Conservation (phyloP, 306 rosid species). For the Prunus salicina region DNA sequence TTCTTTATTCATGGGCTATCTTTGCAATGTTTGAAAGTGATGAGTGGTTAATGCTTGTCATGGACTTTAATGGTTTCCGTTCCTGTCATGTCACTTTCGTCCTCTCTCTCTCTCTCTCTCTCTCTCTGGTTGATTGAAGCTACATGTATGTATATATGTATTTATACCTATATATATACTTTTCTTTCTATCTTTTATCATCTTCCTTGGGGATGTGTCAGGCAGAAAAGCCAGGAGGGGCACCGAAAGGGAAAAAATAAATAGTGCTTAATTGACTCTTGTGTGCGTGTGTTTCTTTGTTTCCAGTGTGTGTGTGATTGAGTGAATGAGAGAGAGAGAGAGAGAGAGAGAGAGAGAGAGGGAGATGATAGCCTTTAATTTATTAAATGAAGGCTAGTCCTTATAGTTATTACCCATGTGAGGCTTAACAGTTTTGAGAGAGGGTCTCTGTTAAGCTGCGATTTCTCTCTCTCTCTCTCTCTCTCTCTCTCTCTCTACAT, state of each 20-base stretch:
- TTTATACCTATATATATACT: not conserved
- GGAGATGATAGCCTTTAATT: conserved; percentile 9
- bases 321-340: not conserved
- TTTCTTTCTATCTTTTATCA: conserved; percentile 54
- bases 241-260: conserved; percentile 38
- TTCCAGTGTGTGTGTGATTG: not conserved
- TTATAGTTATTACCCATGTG: conserved; percentile 51
- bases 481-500: too few species aligned
- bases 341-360: not conserved
- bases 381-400: conserved; percentile 6
- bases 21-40: not conserved
- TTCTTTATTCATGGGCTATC: conserved; percentile 3
- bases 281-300: not conserved
- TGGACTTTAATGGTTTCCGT: conserved; percentile 67
- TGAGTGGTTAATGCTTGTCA: conserved; percentile 28
- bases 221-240: conserved; percentile 54
- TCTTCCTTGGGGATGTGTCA: conserved; percentile 74
- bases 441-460: not conserved
- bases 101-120: conserved; percentile 28
- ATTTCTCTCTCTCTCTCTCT: too few species aligned
- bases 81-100: conserved; percentile 90
- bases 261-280: not conserved
- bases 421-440: conserved; percentile 27
- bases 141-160: too few species aligned
- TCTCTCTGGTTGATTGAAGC: conserved; percentile 29